Evolutionary conservation across 345 rosid genomes (phyloP), one percentile per base, ranked within the genome.

Genomic region (Kernera saxatilis): DNA sequence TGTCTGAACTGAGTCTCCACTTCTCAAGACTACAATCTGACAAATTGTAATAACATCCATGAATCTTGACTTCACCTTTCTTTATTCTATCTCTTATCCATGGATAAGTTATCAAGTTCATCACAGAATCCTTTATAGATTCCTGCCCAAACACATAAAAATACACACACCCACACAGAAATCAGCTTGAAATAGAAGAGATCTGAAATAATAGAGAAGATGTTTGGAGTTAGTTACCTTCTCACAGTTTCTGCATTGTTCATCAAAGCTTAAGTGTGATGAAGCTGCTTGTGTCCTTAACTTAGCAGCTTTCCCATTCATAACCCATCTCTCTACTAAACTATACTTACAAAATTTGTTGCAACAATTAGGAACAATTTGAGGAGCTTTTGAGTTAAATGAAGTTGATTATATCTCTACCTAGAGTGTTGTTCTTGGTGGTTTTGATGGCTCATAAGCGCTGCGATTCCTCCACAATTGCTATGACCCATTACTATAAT

Each of bases 401-500:
- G 19, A 0, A 54, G n/a, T 57, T 29, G 36, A 27, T 51, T 46
- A 39, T 19, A 51, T 45, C 5, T 22, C 3, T 52, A 93, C 98
- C 98, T 93, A 25, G 96, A 81, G 12, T 53, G 54, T 33, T 75
- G 51, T 26, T 85, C 84, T 26, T 77, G 84, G 68, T 81, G 80
- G 37, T 83, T 90, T 52, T 80, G 82, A 87, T 87, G 85, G 43
- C 83, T 86, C 97, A 93, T 91, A 50, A 91, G 91, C 8, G 95
- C 86, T 21, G 76, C 86, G 67, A 93, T 91, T 59, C 98, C 98
- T 71, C 94, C 98, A 35, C 96, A 93, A 65, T 86, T 64, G 75
- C 97, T 89, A 70, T 91, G 98, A 35, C 96, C 98, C 61, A 89
- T 82, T 39, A 93, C 81, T 64, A 93, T 77, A 75, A 93, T 84